These are phyloP conservation scores for Colletotrichum scovillei DNA, from an alignment of 2,329 filamentous ascomycete genomes.

Conservation along the genomic window DNA sequence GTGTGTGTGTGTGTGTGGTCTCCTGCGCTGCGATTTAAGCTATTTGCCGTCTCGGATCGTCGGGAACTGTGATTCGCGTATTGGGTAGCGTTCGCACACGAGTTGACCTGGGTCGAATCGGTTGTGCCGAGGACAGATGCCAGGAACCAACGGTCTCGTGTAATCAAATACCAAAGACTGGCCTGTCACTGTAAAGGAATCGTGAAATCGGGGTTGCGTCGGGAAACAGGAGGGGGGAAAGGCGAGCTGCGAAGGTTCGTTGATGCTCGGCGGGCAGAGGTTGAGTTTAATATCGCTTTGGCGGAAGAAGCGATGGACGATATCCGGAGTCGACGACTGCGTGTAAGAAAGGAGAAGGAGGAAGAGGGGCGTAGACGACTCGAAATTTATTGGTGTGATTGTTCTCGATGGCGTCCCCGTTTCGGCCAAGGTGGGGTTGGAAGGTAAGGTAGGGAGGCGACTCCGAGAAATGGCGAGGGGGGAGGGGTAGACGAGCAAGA, in stretches of 20 bases:
- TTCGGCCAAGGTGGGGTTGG: slow-evolving; percentile 36
- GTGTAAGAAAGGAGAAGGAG: slow-evolving; percentile 26
- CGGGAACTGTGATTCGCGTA: neutral
- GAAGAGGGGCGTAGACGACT: slow-evolving; percentile 28
- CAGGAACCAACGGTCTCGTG: neutral
- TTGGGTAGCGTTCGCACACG: neutral
- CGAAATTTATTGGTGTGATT: slow-evolving; percentile 34
- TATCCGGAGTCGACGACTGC: slow-evolving; percentile 17
- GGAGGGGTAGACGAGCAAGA: slow-evolving; percentile 22
- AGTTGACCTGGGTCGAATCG: neutral
- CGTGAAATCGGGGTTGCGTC: slow-evolving; percentile 19
- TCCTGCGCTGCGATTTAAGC: neutral
- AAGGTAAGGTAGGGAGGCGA: slow-evolving; percentile 33
- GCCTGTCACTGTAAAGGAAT: neutral
- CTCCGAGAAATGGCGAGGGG: slow-evolving; percentile 26
- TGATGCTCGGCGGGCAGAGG: neutral
- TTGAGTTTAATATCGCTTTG: neutral
- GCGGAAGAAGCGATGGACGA: slow-evolving; percentile 9
- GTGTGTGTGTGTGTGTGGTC: neutral
- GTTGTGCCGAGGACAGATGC: neutral
- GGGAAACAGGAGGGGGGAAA: neutral
- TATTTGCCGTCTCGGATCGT: neutral
- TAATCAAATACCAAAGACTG: neutral
- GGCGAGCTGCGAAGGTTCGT: neutral
- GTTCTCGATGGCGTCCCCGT: slow-evolving; percentile 34